A percentile compares a stretch with the other conserved stretches of the same genome.
Evolutionary conservation across 1,284 basidiomycete genomes (phyloP).

Genomic region (Cryptococcus sp.): DNA sequence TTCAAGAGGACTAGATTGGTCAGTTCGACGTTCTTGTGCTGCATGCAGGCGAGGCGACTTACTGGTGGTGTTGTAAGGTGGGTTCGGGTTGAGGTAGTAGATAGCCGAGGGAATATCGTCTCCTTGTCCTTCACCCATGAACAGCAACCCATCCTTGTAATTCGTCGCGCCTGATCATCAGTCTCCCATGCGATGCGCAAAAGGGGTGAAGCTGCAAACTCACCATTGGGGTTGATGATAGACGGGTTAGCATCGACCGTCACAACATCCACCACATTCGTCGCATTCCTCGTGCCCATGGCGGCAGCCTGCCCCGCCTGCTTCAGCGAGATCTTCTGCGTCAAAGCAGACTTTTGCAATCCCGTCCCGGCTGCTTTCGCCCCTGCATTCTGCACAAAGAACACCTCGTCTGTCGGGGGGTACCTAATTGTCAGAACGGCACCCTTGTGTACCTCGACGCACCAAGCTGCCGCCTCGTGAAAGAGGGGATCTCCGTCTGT

Average conservation of each 20-base stretch:
- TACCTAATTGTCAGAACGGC: slow-evolving; percentile 26
- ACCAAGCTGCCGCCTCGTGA: slow-evolving; percentile 66
- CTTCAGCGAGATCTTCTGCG: slow-evolving; percentile 48
- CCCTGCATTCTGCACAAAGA: slow-evolving; percentile 52
- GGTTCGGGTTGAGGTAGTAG: slow-evolving; percentile 58
- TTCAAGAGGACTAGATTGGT: slow-evolving; percentile 53
- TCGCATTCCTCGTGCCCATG: slow-evolving; percentile 43
- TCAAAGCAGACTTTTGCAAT: slow-evolving; percentile 49
- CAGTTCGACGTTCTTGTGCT: neutral
- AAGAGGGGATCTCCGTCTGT: slow-evolving; percentile 60
- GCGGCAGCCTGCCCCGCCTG: slow-evolving; percentile 44
- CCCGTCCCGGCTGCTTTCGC: slow-evolving; percentile 47
- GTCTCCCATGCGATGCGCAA: neutral
- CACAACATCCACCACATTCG: slow-evolving; percentile 51
- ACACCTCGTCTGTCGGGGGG: slow-evolving; percentile 56
- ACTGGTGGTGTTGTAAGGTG: slow-evolving; percentile 58
- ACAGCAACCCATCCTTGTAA: slow-evolving; percentile 54
- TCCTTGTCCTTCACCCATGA: slow-evolving; percentile 64
- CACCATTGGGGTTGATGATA: slow-evolving; percentile 69
- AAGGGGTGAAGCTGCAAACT: too few species aligned
- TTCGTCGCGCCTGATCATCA: slow-evolving; percentile 54
- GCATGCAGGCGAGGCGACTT: slow-evolving; percentile 7
- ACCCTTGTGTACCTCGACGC: slow-evolving; percentile 3
- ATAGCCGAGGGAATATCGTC: slow-evolving; percentile 56
- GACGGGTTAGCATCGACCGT: slow-evolving; percentile 48